Evolutionary conservation across 176 grass and related monocot species (phyloP), one percentile per base, ranked within the genome.

Genomic region (Raddia guianensis): DNA sequence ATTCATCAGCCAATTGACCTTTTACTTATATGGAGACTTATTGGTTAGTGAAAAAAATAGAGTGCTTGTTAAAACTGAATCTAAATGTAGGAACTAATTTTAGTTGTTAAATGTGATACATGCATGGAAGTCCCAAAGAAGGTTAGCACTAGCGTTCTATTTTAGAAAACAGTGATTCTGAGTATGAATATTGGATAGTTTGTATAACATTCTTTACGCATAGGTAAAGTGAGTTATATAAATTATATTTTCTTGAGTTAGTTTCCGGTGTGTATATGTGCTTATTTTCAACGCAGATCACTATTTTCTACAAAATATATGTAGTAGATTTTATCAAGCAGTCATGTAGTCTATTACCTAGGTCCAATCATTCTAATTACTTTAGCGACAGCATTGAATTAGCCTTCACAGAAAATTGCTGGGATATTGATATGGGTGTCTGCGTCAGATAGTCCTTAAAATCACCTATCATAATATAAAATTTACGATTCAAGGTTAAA

Each of bases 91-190:
- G 40, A 40, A 59, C 9, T 32, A 3, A 6, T 32, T 49, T 47
- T 81, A 59, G 2, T 58, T 61, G 16, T 66, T 19, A 8, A 70
- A 56, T 18, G 1, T 59, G 48, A 60, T 58, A 70, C 12, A 71
- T 46, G 15, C 45, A 71, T 69, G 53, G 8, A 54, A 14, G 76
- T 68, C 33, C 13, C 49, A 66, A 79, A 80, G 51, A 12, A 57
- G 70, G 35, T 54, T 44, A 50, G 49, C 33, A 35, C 12, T 42
- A 66, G 5, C n/a, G 14, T 49, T 52, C 48, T 65, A 18, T 49
- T 32, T 27, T 70, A 45, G 20, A 64, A 50, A 37, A 66, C 3
- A 13, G 16, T 21, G 49, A 53, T 67, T 67, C 9, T 50, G 35
- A 78, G 62, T 53, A 10, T 35, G 33, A 18, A 34, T 53, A 66